Evolutionary conservation across 805 yeast genomes (phyloP), one percentile per base, ranked within the genome.

Genomic region (Suhomyces canberraensis): DNA sequence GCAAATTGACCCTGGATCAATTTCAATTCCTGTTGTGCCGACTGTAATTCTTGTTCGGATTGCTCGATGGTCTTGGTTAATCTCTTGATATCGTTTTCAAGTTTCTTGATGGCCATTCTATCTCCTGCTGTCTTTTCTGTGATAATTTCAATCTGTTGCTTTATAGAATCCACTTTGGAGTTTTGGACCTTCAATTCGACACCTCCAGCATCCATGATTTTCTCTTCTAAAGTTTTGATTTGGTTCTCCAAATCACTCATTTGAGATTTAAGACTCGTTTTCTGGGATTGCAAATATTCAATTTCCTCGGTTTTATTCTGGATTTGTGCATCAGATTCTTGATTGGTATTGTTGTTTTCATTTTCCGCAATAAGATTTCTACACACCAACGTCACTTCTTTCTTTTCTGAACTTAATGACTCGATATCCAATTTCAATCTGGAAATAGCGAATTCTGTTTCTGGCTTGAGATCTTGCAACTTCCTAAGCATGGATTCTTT

Each of bases 171-270:
- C 7, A 93, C 96, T 51, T 79, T 84, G 1, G 95, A 76, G 42
- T 79, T 83, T 50, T 89, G 96, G 42, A 84, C 58, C 39, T 86
- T 78, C 45, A 93, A 68, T 43, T 79, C 79, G 7, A 85, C 81
- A 42, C 99, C 99, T 36, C 99, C 99, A 36, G 87, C 82, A 33
- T 84, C 81, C 85, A 90, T 78, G 26, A 93, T 87, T 52, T 80
- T 74, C 39, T 81, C 85, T 47, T 88, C 90, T 3, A 90, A 61
- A 0, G 48, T 68, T 9, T 71, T 68, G 27, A 93, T 84, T 39
- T 75, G 68, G 5, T 58, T 51, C 53, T 78, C 86, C 28, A 76
- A 58, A 21, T 73, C 78, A 18, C 65, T 60, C 46, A 89, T 78
- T 46, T 76, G 77, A 2, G 64, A 61, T 50, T 77, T 71, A 6